phyloP scores from a whole-genome alignment of 306 rosid species.

The Begonia masoniana region DNA sequence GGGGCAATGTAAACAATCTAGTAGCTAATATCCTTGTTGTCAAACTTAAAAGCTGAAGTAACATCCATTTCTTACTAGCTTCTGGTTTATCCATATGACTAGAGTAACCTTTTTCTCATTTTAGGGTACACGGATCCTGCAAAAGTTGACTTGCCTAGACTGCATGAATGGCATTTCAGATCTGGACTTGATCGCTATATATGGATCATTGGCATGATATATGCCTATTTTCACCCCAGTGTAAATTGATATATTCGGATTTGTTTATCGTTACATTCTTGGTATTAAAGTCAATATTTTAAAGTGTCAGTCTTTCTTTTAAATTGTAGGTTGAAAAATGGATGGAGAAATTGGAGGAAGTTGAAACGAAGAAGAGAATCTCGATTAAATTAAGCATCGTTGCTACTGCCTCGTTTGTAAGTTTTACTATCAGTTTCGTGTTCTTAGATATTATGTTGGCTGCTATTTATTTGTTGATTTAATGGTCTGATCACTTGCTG shows the following conservation, averaged over 20 bases:
- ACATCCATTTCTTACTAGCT: background rate
- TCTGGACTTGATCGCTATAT: constrained; percentile 99
- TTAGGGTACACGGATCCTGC: constrained; percentile 97
- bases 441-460: background rate
- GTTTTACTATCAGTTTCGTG: constrained; percentile 15
- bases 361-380: constrained; percentile 68
- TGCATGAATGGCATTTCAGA: constrained; percentile 99
- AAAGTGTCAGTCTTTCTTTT: constrained; percentile 3
- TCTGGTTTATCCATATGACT: constrained; percentile 7
- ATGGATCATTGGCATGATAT: constrained; percentile 96
- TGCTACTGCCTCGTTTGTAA: constrained; percentile 55
- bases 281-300: constrained; percentile 6
- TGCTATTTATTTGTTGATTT: constrained; percentile 4
- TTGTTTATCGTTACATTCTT: constrained; percentile 15
- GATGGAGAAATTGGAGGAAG: constrained; percentile 97
- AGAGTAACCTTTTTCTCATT: constrained; percentile 5
- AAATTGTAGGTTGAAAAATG: constrained; percentile 80
- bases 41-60: constrained; percentile 1
- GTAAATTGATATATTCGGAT: constrained; percentile 33
- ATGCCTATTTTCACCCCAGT: constrained; percentile 90
- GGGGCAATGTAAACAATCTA: too few species aligned
- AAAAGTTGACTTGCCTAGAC: constrained; percentile 68
- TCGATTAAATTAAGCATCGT: constrained; percentile 69
- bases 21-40: too few species aligned
- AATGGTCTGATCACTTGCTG: constrained; percentile 16